Conservation (phyloP, 495 filamentous ascomycete genomes). For the Aspergillus leporis region DNA sequence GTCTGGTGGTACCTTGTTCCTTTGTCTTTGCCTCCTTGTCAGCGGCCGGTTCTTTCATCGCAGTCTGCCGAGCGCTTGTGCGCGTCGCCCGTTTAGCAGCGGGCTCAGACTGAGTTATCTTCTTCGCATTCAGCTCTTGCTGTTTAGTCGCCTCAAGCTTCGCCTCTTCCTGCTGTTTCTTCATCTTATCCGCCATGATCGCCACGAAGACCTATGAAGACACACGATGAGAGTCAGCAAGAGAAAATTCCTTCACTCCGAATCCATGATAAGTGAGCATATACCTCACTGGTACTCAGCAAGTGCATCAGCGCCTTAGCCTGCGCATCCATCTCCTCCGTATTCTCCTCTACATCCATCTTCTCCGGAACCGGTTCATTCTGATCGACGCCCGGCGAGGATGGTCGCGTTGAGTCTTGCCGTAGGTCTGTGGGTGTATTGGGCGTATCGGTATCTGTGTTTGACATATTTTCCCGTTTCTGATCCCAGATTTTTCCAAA, state of each 20-base stretch:
- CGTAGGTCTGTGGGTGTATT: slow-evolving; percentile 37
- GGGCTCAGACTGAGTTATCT: slow-evolving; percentile 10
- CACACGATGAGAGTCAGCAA: slow-evolving; percentile 4
- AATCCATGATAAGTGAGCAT: slow-evolving; percentile 18
- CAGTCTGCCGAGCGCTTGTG: slow-evolving; percentile 35
- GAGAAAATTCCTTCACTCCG: neutral
- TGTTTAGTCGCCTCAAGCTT: slow-evolving; percentile 47
- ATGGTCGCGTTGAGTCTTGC: slow-evolving; percentile 45
- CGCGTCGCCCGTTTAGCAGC: slow-evolving; percentile 32
- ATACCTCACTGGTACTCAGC: slow-evolving; percentile 53
- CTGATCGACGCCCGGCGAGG: slow-evolving; percentile 38
- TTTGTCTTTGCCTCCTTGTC: slow-evolving; percentile 20
- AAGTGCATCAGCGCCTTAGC: slow-evolving; percentile 46
- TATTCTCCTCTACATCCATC: slow-evolving; percentile 27
- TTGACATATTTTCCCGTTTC: slow-evolving; percentile 26
- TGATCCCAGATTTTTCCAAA: neutral
- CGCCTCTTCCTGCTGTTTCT: slow-evolving; percentile 60
- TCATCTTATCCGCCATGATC: slow-evolving; percentile 65
- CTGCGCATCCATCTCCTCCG: slow-evolving; percentile 42
- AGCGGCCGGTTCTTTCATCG: slow-evolving; percentile 23
- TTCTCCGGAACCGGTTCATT: slow-evolving; percentile 20
- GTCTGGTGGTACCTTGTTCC: slow-evolving; percentile 13
- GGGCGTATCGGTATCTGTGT: slow-evolving; percentile 9
- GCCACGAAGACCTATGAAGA: slow-evolving; percentile 42
- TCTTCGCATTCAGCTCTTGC: slow-evolving; percentile 30